A percentile compares a stretch with the other conserved stretches of the same genome.
Conservation (phyloP, 768 basidiomycete genomes). For the Trichaptum fuscoviolaceum region DNA sequence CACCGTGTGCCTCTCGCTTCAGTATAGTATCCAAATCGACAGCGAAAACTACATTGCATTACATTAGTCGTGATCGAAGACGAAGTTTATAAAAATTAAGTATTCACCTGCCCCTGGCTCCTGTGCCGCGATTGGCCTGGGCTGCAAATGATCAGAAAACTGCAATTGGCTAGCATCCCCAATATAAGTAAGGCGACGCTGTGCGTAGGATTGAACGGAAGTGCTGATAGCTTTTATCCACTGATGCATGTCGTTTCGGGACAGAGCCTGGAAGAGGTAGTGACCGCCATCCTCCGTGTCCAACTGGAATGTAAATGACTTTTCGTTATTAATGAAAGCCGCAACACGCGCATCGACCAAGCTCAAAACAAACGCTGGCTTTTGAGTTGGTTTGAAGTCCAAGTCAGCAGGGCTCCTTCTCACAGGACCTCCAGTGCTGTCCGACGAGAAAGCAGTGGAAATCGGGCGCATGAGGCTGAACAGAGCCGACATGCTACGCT, state of each 20-base stretch:
- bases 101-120: constrained; percentile 71
- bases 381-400: constrained; percentile 67
- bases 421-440: constrained; percentile 33
- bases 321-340: constrained; percentile 71
- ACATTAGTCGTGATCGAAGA: constrained; percentile 1
- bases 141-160: constrained; percentile 67
- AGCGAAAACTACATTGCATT: constrained; percentile 53
- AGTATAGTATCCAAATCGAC: constrained; percentile 69
- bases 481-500: constrained; percentile 82
- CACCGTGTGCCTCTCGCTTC: constrained; percentile 53
- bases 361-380: constrained; percentile 71
- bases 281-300: constrained; percentile 86
- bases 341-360: constrained; percentile 67
- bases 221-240: constrained; percentile 76
- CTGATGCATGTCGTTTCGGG: constrained; percentile 62
- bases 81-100: not conserved
- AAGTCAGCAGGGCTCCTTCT: constrained; percentile 68
- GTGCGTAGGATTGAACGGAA: constrained; percentile 67
- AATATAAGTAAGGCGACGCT: constrained; percentile 75
- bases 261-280: constrained; percentile 71
- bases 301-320: constrained; percentile 78
- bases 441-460: constrained; percentile 77
- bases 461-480: constrained; percentile 86
- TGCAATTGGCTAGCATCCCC: constrained; percentile 72
- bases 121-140: constrained; percentile 52